Conservation (phyloP, 306 rosid species). For the Calophaca sinica region DNA sequence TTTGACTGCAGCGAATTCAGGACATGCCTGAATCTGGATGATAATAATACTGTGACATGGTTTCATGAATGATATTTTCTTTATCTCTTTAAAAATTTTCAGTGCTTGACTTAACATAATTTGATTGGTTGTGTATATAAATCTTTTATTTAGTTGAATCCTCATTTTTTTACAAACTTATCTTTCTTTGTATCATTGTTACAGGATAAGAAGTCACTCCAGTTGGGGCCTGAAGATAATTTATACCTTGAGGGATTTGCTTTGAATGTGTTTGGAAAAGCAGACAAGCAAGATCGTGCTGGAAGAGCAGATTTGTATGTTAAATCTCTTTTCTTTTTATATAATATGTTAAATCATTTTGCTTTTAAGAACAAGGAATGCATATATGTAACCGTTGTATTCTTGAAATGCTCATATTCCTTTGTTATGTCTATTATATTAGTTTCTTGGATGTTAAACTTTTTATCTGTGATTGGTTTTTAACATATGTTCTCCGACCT, state of each 20-base stretch:
- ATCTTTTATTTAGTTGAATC: neutral
- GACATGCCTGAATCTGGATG: constrained; percentile 22
- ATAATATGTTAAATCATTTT: constrained; percentile 44
- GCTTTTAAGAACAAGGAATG: neutral
- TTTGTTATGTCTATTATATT: neutral
- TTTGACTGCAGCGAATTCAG: neutral
- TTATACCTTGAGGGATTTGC: constrained; percentile 95
- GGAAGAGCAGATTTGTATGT: constrained; percentile 94
- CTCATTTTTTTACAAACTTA: neutral
- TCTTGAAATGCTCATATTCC: constrained; percentile 5
- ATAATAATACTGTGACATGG: neutral
- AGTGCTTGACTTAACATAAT: constrained; percentile 11
- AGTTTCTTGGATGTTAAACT: constrained; percentile 1
- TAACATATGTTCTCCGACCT: constrained; percentile 34
- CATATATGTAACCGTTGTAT: neutral
- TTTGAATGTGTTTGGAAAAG: constrained; percentile 85
- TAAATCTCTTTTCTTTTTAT: neutral
- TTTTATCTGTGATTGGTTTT: constrained; percentile 15
- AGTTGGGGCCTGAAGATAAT: constrained; percentile 90
- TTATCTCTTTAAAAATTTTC: neutral
- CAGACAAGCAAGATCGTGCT: constrained; percentile 98
- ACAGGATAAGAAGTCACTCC: constrained; percentile 88
- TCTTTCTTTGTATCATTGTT: constrained; percentile 6
- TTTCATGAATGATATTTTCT: neutral
- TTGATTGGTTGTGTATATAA: constrained; percentile 16